Conservation (phyloP, 176 grass and related monocot genomes). For the Lolium perenne region DNA sequence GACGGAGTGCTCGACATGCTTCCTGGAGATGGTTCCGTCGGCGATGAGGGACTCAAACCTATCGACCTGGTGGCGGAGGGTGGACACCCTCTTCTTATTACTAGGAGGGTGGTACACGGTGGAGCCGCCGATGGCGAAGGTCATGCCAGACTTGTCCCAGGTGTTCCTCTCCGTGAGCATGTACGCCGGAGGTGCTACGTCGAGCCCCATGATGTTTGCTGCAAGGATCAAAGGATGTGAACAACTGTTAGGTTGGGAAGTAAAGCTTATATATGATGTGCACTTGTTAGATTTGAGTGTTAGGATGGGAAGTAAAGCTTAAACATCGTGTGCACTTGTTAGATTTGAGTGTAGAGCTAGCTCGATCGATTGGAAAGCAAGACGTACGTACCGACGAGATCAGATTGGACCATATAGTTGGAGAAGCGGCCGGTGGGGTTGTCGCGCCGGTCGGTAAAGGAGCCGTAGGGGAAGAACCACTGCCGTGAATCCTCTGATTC, state of each 20-base stretch:
- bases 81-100: neutral
- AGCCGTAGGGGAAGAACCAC: no score
- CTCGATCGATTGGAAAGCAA: neutral
- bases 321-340: neutral
- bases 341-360: neutral
- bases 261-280: no score
- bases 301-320: no score
- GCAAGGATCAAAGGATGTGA: neutral
- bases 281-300: no score
- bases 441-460: neutral
- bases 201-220: neutral
- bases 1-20: neutral
- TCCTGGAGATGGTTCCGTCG: neutral
- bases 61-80: conserved; percentile 8
- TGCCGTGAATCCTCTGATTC: no score
- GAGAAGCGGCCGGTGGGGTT: neutral
- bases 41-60: neutral
- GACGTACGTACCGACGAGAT: neutral
- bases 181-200: neutral
- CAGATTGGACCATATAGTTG: neutral
- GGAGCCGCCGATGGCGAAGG: neutral
- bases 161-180: neutral
- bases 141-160: neutral
- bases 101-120: neutral
- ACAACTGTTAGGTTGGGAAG: no score